Evolutionary conservation across 2,329 filamentous ascomycete genomes (phyloP), one percentile per base, ranked within the genome.

Genomic region (Colletotrichum noveboracense): DNA sequence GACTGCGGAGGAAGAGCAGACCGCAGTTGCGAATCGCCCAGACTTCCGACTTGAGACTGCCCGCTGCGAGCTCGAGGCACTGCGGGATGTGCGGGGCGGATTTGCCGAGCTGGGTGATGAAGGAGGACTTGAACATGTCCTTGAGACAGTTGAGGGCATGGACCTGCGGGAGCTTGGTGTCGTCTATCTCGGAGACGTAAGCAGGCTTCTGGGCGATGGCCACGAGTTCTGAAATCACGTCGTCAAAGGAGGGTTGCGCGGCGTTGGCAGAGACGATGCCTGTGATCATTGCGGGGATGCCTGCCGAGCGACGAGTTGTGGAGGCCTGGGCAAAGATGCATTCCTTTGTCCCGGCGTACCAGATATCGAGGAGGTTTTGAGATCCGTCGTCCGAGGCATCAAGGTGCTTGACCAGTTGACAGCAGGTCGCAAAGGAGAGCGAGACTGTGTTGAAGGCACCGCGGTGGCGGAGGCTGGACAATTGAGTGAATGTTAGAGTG

Each of bases 21-120:
- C 96, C 96, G 79, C 96, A 98, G 83, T 99, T 99, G 1, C 96
- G 93, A 72, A 99, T 96, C 0, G 96, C 95, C 97, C 97, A 99
- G 26, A 97, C 92, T 75, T 94, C 90, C 0, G 95, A 97, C 60
- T 92, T 93, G 18, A 99, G 88, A 67, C 94, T 95, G 74, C 91
- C 90, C 13, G 95, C 94, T 3, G 96, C 96, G n/a, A 98, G 88
- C 76, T 93, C 91, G 6, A 99, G 88, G 38, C 93, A 93, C 34
- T 91, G 88, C 10, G 94, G 92, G 9, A 98, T 88, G 79, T 96
- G 94, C 1, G 88, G 87, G 80, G 98, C 95, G 0, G 95, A 94
- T 69, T 90, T 90, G 32, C 94, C 91, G 24, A 98, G 89, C 38
- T 92, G 91, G 0, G 95, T 89, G 21, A 98, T 88, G 66, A 92